Conservation (phyloP, 345 rosid species). For the Murraya paniculata region DNA sequence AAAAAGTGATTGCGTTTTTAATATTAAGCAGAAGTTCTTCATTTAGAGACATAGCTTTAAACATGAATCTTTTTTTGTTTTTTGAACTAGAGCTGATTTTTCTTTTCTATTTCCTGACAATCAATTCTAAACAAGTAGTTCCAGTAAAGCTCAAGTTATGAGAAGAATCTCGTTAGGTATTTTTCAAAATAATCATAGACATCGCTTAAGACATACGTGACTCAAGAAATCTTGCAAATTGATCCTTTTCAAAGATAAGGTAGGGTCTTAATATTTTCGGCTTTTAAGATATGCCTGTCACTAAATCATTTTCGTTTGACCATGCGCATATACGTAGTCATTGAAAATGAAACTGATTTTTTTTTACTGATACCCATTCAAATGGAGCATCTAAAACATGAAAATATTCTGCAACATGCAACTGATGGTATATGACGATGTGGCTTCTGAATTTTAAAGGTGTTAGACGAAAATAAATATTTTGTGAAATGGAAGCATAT, state of each 20-base stretch:
- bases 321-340: no score
- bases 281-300: not conserved
- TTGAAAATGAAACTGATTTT: not conserved
- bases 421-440: not conserved
- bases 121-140: not conserved
- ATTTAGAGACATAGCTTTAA: not conserved
- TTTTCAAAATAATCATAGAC: no score
- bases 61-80: no score
- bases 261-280: not conserved
- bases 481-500: not conserved
- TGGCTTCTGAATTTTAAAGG: not conserved
- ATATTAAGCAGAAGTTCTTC: not conserved
- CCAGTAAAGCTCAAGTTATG: not conserved
- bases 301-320: not conserved
- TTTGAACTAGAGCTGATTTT: no score
- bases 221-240: not conserved
- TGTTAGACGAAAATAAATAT: not conserved
- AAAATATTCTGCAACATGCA: constrained; percentile 10
- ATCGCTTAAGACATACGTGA: not conserved
- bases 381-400: not conserved
- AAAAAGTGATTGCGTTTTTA: no score
- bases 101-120: not conserved
- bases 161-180: no score
- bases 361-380: not conserved
- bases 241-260: not conserved